Base-by-base conservation (phyloP, 2,329 filamentous ascomycete genomes). In the Alternaria novae-zelandiae region DNA sequence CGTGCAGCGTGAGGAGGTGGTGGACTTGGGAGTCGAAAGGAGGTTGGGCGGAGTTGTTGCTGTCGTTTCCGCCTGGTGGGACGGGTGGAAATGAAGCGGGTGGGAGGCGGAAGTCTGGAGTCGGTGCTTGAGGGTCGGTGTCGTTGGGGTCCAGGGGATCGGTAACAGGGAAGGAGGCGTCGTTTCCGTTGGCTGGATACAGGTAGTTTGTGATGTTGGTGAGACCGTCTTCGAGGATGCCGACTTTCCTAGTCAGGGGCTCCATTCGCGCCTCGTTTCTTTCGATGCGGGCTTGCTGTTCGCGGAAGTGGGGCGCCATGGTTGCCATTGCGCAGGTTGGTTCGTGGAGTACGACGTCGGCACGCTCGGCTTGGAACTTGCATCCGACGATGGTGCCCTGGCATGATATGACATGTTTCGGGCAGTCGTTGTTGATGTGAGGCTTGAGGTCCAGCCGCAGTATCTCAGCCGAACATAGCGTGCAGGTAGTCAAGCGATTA, bases 1-100 rank as follows among this genome's bases (percentile, higher is more conserved):
- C 87, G 71, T 89, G 87, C 54, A 89, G 83, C 3, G 85, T 86
- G 25, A 89, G 83, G 3, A 90, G 82, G 68, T 89, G 88, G 56
- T 87, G 86, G 23, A 86, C 84, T 17, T 83, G 81, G 5, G 81
- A 82, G 63, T 82, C 79, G 70, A 83, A 83, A 6, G 82, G 82
- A 20, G 78, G 76, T 53, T 74, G 75, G 49, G 70, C 64, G 12
- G 71, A 64, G 44, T 67, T 67, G 44, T 66, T 67, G 47, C 47
- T 62, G 26, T 78, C 74, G 53, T 67, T 70, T 53, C 60, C 49
- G 10, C 44, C 56, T 51, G 69, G 69, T 69, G 72, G 54, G 44
- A 68, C 72, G 3, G 74, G 71, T 56, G 76, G 73, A 65, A 79
- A 79, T 55, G 75, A 76, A 32, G 75, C 71, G 21, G 75, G 72